These are phyloP conservation scores for Hanseniaspora sp. DNA, from an alignment of 1,139 yeast species.

Conservation along the genomic window DNA sequence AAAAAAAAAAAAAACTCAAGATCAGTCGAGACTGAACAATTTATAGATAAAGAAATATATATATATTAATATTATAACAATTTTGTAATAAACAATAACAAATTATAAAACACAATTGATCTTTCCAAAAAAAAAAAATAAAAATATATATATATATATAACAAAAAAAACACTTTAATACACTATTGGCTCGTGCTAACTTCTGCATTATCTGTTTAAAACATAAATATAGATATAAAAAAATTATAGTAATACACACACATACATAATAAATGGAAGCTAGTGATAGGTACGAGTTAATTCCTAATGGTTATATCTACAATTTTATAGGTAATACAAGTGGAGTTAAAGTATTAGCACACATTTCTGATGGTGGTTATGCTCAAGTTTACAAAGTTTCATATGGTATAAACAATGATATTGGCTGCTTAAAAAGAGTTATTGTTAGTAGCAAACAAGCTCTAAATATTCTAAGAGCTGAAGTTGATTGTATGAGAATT, in stretches of 20 bases:
- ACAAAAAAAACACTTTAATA: no score
- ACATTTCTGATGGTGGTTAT: constrained; percentile 38
- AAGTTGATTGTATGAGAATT: constrained; percentile 66
- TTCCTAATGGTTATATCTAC: constrained; percentile 9
- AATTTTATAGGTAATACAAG: constrained; percentile 13
- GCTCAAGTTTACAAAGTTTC: constrained; percentile 42
- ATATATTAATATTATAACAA: no score
- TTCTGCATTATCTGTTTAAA: not conserved
- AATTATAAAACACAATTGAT: no score
- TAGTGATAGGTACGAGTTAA: constrained; percentile 28
- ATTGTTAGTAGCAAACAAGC: constrained; percentile 62
- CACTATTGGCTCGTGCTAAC: no score
- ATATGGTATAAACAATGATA: constrained; percentile 34
- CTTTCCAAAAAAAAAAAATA: no score
- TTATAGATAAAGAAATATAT: no score
- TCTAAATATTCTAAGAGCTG: constrained; percentile 53
- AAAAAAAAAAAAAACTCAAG: no score
- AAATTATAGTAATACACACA: no score
- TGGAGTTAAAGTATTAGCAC: constrained; percentile 15
- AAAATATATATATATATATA: no score
- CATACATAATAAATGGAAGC: constrained; percentile 25
- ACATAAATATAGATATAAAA: not conserved
- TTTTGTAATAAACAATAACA: no score
- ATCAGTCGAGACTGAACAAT: no score
- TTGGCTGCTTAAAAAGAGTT: constrained; percentile 65